Evolutionary conservation across 345 rosid species (phyloP), one percentile per base, ranked within the genome.

Genomic region (Reutealis trisperma): DNA sequence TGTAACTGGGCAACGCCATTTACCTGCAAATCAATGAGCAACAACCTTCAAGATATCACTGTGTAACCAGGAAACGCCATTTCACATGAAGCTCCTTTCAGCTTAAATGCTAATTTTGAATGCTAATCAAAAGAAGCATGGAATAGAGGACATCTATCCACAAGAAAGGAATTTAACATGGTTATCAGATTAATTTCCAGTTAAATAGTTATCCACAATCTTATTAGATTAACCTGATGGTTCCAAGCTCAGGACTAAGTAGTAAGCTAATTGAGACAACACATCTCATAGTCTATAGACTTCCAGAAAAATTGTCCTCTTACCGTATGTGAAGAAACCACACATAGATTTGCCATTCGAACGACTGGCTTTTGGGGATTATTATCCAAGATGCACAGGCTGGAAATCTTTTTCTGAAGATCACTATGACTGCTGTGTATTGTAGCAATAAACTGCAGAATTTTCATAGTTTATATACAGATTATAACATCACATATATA

Each of bases 1-100:
- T 95, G 99, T 74, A 95, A 88, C 82, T 93, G 93, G 72, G 99
- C 99, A 77, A 95, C 99, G 42, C 99, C 98, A 86, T 95, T 95
- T 51, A 95, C 99, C 99, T 95, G 84, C 58, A 85, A 75, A 78
- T 62, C 54, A 59, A 73, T 11, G 47, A 44, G 25, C 14, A 59
- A 9, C 55, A n/a, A n/a, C 76, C 86, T 93, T 95, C 71, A 95
- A 85, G 76, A 93, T 95, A 83, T 95, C 97, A 83, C 97, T 95
- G 81, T 95, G 99, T 74, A 95, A 88, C 82, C 92, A 92, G 72
- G 99, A 98, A 77, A 95, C 99, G 42, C 99, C 98, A 86, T 52
- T 47, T 52, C 10, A 34, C 51, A 67, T 19, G 24, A 19, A 21
- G 62, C 30, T 8, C 45, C 42, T 8, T 70, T 22, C 73, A 30